Percentiles rank a stretch among this genome's conserved stretches.
Evolutionary conservation across 768 basidiomycete species (phyloP).

Genomic region (Amanita pallidorosea): DNA sequence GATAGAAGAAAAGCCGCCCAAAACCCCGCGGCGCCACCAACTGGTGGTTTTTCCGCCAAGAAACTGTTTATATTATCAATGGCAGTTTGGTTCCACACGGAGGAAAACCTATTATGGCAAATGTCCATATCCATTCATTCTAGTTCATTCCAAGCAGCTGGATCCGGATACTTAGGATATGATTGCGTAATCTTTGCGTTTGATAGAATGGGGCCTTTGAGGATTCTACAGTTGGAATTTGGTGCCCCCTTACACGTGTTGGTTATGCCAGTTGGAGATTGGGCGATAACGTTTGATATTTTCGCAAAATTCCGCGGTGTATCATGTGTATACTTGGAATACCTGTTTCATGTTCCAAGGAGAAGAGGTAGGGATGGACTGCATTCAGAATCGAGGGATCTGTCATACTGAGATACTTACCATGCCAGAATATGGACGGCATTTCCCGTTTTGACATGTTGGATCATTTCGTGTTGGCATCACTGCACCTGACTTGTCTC

Average conservation of each 20-base stretch:
- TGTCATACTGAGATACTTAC: neutral
- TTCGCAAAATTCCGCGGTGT: neutral
- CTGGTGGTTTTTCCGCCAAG: neutral
- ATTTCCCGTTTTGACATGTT: neutral
- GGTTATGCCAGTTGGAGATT: neutral
- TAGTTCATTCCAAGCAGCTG: neutral
- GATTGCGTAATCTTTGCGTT: neutral
- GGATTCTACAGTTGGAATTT: neutral
- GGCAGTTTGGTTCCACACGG: neutral
- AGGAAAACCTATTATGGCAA: neutral
- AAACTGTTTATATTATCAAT: neutral
- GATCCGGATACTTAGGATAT: neutral
- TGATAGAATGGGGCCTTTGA: neutral
- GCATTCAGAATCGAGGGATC: neutral
- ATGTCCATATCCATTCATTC: neutral
- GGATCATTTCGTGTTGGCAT: neutral
- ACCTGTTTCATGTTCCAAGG: neutral
- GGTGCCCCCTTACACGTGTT: constrained; percentile 1
- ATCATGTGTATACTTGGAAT: neutral
- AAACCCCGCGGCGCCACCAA: neutral
- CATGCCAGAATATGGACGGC: neutral
- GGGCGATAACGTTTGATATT: neutral
- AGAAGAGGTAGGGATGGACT: neutral
- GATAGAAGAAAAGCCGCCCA: neutral
- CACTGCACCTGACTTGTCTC: neutral